These are phyloP conservation scores for Fusarium newnesense DNA, from an alignment of 2,329 filamentous ascomycete genomes.

Conservation along the genomic window DNA sequence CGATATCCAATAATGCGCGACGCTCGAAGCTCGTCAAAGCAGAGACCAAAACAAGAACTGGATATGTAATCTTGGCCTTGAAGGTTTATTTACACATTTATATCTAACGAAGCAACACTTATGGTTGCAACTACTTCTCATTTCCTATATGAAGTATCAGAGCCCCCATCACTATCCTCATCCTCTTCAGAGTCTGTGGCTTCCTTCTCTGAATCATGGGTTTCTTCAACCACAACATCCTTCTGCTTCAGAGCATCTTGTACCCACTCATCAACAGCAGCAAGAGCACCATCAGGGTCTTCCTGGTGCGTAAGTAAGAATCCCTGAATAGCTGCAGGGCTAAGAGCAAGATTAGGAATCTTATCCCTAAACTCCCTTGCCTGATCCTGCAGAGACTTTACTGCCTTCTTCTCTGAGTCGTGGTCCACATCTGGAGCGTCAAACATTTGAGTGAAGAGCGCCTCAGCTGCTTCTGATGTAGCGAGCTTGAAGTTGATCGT, in stretches of 20 bases:
- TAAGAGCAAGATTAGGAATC: constrained; percentile 10
- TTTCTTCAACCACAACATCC: neutral
- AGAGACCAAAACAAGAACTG: too few species aligned
- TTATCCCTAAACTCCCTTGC: neutral
- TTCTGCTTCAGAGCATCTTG: neutral
- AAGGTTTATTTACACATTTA: neutral
- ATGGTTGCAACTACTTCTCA: neutral
- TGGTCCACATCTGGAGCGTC: neutral
- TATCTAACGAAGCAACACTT: neutral
- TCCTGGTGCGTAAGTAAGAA: constrained; percentile 12
- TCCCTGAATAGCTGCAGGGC: constrained; percentile 24
- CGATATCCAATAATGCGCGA: neutral
- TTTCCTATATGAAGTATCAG: neutral
- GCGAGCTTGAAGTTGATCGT: constrained; percentile 17
- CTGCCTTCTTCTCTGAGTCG: neutral
- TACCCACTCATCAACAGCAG: constrained; percentile 2
- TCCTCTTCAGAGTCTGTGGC: neutral
- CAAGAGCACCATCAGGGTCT: constrained; percentile 7
- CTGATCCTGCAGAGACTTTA: fast-evolving
- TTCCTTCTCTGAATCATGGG: fast-evolving
- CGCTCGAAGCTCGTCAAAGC: neutral
- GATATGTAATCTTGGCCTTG: neutral
- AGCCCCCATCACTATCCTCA: neutral
- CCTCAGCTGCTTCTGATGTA: neutral
- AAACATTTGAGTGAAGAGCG: constrained; percentile 4